phyloP scores from a whole-genome alignment of 495 filamentous ascomycete species.

The Elasticomyces elasticus region DNA sequence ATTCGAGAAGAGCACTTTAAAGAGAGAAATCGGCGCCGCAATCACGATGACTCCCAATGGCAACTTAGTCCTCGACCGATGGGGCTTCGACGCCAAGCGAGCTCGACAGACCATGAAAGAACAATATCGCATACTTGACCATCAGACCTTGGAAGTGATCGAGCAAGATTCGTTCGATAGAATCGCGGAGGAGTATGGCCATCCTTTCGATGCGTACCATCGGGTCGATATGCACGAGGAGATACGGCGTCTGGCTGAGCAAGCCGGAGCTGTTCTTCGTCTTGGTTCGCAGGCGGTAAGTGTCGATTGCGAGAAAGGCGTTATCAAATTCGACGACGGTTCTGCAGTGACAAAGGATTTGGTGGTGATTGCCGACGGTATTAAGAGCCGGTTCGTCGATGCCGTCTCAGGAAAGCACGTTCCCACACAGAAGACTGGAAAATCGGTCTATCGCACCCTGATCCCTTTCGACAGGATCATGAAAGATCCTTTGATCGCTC shows the following conservation, averaged over 20 bases:
- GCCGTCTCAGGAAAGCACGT: neutral
- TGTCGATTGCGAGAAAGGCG: conserved; percentile 34
- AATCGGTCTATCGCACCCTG: conserved; percentile 41
- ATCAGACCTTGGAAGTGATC: conserved; percentile 1
- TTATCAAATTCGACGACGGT: conserved; percentile 32
- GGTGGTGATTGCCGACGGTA: conserved; percentile 43
- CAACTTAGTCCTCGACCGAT: neutral
- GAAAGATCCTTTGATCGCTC: conserved; percentile 26
- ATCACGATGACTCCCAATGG: conserved; percentile 15
- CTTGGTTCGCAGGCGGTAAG: conserved; percentile 25
- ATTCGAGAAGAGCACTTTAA: conserved; percentile 8
- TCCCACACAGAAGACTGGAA: conserved; percentile 4
- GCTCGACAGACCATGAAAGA: neutral
- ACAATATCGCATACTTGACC: neutral
- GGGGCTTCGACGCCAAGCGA: conserved; percentile 6
- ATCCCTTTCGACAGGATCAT: conserved; percentile 33
- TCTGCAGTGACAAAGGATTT: conserved; percentile 33
- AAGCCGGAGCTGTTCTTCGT: conserved; percentile 32
- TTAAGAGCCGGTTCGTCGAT: conserved; percentile 32
- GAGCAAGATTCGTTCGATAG: neutral
- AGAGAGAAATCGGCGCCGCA: conserved; percentile 15
- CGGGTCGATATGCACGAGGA: conserved; percentile 44
- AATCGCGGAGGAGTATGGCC: conserved; percentile 12
- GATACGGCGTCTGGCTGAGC: conserved; percentile 34
- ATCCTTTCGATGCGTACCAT: conserved; percentile 39